Percentiles rank a stretch among this genome's conserved stretches.
Evolutionary conservation across 2,329 filamentous ascomycete species (phyloP).

Genomic region (Colletotrichum acutatum): DNA sequence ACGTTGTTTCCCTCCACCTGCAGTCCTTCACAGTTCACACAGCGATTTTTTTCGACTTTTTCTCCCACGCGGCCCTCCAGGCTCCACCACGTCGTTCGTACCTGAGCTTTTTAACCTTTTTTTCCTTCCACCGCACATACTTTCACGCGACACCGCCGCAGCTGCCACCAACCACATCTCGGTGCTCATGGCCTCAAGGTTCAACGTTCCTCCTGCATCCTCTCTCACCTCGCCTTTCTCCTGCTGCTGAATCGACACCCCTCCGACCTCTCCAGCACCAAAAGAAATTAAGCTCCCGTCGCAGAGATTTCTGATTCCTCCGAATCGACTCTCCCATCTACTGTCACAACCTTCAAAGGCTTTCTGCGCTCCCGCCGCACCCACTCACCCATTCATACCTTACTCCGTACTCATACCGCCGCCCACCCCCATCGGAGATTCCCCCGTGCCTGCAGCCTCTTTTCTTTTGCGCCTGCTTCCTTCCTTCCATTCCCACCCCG

Average conservation of each 20-base stretch:
- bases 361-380: not conserved
- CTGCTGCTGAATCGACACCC: not conserved
- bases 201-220: not conserved
- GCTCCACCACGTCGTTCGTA: not conserved
- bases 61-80: constrained; percentile 5
- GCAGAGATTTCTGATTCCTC: not conserved
- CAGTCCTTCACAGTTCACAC: not conserved
- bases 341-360: constrained; percentile 3
- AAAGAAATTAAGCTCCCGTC: not conserved
- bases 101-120: constrained; percentile 10
- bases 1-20: too few relatives aligned
- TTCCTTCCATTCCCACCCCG: constrained; percentile 7
- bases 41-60: constrained; percentile 9
- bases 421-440: constrained; percentile 13
- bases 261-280: not conserved
- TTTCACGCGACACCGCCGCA: constrained; percentile 16
- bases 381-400: not conserved
- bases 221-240: not conserved
- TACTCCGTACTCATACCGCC: not conserved
- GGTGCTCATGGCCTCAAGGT: constrained; percentile 13
- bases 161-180: not conserved
- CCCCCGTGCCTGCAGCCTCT: constrained; percentile 11
- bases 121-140: constrained; percentile 2
- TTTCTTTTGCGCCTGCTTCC: constrained; percentile 3
- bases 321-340: not conserved